Base-by-base conservation (phyloP, 2,329 filamentous ascomycete genomes). In the Penicillium sp. region DNA sequence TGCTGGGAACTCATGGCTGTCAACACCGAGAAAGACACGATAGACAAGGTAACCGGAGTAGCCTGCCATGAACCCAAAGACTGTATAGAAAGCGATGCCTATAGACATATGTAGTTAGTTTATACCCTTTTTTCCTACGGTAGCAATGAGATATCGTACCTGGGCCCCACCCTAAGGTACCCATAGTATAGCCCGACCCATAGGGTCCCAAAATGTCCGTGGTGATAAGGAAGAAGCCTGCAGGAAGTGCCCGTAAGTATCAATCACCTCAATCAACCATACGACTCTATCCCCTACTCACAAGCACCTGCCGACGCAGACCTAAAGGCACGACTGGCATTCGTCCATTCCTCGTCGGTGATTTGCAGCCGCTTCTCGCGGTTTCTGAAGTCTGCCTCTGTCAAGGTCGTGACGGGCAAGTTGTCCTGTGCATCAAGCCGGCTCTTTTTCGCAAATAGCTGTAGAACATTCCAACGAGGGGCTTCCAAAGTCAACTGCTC, bases 1-100 rank as follows among this genome's bases (percentile, higher is more conserved):
- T 40, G 72, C 56, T 1, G 71, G 71, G 42, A 70, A 74, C 11
- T 61, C 54, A 38, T 64, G 58, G 4, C 66, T 69, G 56, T 74
- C 71, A 9, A 74, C 58, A n/a, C 63, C 63, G 3, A 70, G 52
- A 49, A 71, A 74, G 42, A 66, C 61, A 23, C 61, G 55, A 69
- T 69, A 73, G 9, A 73, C 58, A 22, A 69, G 63, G 32, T 63
- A 62, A 6, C 71, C 71, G 16, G 68, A 60, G 35, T 62, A 62
- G 13, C 56, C 57, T 24, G 53, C 59, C 47, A 61, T 54, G 5
- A 50, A 45, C n/a, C 57, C 59, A 28, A 61, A 62, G 34, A 61
- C 58, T 4, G 58, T 61, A 37, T 57, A 60, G 36, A 62, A 56
- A 2, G 55, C 51, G 24, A 62, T 40, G 18, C 56, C 58, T 49